These are phyloP conservation scores for Wallacemonas sp. DNA, from an alignment of 208 protist genomes.

Conservation along the genomic window DNA sequence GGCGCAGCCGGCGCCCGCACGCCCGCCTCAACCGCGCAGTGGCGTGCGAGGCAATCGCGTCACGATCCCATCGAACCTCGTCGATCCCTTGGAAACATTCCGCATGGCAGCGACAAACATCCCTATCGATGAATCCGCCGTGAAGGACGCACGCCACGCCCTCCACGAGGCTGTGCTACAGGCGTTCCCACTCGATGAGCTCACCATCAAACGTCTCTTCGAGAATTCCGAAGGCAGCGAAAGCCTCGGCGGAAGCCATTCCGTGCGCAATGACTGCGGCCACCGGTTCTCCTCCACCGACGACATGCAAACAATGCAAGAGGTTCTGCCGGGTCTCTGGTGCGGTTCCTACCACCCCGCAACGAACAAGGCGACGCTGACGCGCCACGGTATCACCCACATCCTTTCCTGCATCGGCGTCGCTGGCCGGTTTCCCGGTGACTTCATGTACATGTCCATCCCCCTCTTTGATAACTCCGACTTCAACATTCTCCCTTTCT, in stretches of 20 bases:
- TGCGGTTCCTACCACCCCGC: slow-evolving; percentile 75
- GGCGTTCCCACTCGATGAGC: slow-evolving; percentile 4
- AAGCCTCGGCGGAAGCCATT: neutral
- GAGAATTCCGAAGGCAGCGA: neutral
- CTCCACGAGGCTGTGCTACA: slow-evolving; percentile 22
- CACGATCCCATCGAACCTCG: slow-evolving; percentile 20
- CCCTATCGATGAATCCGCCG: slow-evolving; percentile 21
- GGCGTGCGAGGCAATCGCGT: slow-evolving; percentile 19
- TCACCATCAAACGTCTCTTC: slow-evolving; percentile 13
- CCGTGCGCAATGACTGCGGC: slow-evolving; percentile 4
- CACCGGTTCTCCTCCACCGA: slow-evolving; percentile 7
- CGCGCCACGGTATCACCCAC: slow-evolving; percentile 54
- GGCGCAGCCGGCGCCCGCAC: neutral
- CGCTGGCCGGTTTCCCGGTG: slow-evolving; percentile 42
- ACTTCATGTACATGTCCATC: slow-evolving; percentile 59
- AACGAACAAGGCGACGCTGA: slow-evolving; percentile 36
- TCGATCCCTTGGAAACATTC: slow-evolving; percentile 36
- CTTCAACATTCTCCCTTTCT: slow-evolving; percentile 55
- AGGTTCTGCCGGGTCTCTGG: slow-evolving; percentile 77
- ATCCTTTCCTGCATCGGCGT: slow-evolving; percentile 72
- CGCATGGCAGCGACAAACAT: slow-evolving; percentile 67
- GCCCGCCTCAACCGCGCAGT: neutral
- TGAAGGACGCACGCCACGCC: slow-evolving; percentile 12
- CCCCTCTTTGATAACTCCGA: slow-evolving; percentile 36
- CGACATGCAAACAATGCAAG: slow-evolving; percentile 57